These are phyloP conservation scores for Entomortierella chlamydospora DNA, from an alignment of 192 early-diverging fungal species.

Conservation along the genomic window DNA sequence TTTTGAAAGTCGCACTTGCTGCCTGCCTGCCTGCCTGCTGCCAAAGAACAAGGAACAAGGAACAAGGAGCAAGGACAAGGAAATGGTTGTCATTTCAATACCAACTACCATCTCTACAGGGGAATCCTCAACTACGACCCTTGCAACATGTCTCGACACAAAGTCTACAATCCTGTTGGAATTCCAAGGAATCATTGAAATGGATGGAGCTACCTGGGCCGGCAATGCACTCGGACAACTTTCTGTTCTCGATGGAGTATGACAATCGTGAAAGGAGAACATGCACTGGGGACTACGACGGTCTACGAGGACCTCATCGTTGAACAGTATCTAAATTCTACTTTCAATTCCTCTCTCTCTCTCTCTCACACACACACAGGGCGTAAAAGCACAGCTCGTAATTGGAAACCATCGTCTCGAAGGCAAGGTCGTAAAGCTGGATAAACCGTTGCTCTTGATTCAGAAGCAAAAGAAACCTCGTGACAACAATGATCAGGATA, in stretches of 20 bases:
- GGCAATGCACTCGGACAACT: constrained; percentile 45
- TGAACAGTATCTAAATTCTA: not conserved
- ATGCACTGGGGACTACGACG: no score
- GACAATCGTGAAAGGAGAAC: no score
- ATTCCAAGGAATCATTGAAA: constrained; percentile 44
- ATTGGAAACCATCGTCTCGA: constrained; percentile 49
- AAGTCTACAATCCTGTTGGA: constrained; percentile 37
- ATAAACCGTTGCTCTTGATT: constrained; percentile 37
- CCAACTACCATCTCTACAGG: constrained; percentile 16
- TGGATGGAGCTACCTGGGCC: constrained; percentile 44
- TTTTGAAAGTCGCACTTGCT: no score
- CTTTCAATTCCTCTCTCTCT: not conserved
- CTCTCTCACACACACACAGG: constrained; percentile 1
- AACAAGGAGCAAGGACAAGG: no score
- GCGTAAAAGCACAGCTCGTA: constrained; percentile 38
- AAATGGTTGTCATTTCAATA: constrained; percentile 51
- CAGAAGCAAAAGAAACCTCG: constrained; percentile 28
- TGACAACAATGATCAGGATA: not conserved
- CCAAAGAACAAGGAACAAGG: no score
- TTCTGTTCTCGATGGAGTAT: constrained; percentile 46
- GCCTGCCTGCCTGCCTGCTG: no score
- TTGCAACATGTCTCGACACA: constrained; percentile 37
- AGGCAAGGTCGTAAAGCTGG: constrained; percentile 36
- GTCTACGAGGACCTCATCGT: no score
- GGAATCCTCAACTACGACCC: not conserved